phyloP scores from a whole-genome alignment of 257 asterid species.

The Nicotiana paniculata region DNA sequence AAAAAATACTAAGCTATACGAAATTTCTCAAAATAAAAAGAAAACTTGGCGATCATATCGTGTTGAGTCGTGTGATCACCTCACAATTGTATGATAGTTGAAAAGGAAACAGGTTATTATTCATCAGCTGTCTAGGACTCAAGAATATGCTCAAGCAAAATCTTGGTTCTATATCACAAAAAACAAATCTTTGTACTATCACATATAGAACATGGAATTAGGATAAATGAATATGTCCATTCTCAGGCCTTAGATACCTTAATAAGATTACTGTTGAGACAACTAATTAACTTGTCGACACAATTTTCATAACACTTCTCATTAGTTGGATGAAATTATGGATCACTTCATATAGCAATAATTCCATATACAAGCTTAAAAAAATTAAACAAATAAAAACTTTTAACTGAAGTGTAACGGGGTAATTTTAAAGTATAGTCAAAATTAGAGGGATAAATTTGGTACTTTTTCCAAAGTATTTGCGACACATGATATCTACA shows the following conservation, averaged over 20 bases:
- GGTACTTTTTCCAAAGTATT: neutral
- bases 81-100: neutral
- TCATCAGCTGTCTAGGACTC: neutral
- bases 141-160: neutral
- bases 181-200: neutral
- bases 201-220: neutral
- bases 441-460: neutral
- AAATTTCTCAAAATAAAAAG: neutral
- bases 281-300: neutral
- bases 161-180: neutral
- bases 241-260: neutral
- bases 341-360: neutral
- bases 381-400: too few species aligned
- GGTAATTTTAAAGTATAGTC: neutral
- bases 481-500: neutral
- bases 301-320: neutral
- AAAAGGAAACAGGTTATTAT: neutral
- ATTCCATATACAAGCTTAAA: neutral
- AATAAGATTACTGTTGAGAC: neutral
- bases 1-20: neutral
- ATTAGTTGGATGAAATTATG: neutral
- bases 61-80: neutral
- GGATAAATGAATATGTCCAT: neutral
- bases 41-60: neutral
- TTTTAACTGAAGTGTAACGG: neutral